Evolutionary conservation across 148 eudicot genomes (phyloP).

Genomic region (Persicaria maculosa): DNA sequence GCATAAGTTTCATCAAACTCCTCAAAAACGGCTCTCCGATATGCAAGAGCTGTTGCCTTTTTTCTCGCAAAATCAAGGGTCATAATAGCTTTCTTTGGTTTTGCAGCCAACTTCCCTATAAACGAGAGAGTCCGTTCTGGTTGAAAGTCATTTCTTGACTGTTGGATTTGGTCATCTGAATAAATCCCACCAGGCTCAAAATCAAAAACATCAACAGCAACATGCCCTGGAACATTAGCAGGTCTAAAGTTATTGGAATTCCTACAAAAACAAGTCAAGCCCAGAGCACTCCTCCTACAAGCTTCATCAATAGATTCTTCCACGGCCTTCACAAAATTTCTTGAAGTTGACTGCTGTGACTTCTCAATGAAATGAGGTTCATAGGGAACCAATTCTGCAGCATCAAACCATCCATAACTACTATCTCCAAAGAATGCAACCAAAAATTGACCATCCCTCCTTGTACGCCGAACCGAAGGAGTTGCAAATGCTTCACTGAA

Average conservation of each 20-base stretch:
- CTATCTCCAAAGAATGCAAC: conserved; percentile 94
- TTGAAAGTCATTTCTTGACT: conserved; percentile 59
- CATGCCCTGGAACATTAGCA: conserved; percentile 35
- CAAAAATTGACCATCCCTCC: conserved; percentile 64
- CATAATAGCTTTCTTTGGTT: conserved; percentile 23
- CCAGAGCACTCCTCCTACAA: conserved; percentile 58
- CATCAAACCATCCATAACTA: conserved; percentile 96
- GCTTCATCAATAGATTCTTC: conserved; percentile 84
- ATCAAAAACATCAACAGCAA: conserved; percentile 64
- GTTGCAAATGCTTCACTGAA: conserved; percentile 64
- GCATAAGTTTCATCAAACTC: conserved; percentile 92
- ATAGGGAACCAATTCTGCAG: conserved; percentile 60
- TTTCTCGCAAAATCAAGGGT: conserved; percentile 43
- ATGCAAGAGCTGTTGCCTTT: conserved; percentile 60
- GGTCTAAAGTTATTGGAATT: conserved; percentile 58
- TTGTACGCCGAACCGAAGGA: conserved; percentile 53
- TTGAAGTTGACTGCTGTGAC: conserved; percentile 49
- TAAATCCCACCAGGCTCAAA: conserved; percentile 55
- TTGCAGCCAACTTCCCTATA: conserved; percentile 52
- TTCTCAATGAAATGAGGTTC: conserved; percentile 60
- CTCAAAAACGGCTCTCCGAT: conserved; percentile 60
- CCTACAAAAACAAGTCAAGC: conserved; percentile 72
- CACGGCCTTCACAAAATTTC: conserved; percentile 60
- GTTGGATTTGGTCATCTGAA: conserved; percentile 49
- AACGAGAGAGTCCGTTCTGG: conserved; percentile 44